A percentile compares a stretch with the other conserved stretches of the same genome.
phyloP scores from a whole-genome alignment of 768 basidiomycete species.

The Hysterangium stoloniferum region DNA sequence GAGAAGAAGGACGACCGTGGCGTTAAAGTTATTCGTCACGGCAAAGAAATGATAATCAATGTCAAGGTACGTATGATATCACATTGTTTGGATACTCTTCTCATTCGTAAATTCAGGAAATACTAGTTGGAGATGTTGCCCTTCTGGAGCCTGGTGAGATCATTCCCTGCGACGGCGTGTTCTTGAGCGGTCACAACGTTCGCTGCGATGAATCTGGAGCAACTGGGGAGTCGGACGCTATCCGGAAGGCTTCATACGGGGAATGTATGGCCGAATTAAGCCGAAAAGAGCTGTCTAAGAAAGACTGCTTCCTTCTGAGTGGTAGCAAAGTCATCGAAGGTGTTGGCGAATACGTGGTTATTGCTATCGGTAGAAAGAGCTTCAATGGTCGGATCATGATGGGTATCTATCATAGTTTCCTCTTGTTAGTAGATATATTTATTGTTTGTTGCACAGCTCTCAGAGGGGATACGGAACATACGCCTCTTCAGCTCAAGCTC shows the following conservation, averaged over 20 bases:
- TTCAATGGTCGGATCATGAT: conserved; percentile 99
- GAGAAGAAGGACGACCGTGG: conserved; percentile 92
- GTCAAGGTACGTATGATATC: conserved; percentile 52
- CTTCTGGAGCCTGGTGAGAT: conserved; percentile 93
- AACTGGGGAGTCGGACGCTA: conserved; percentile 94
- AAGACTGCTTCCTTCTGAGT: conserved; percentile 86
- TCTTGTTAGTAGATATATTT: background rate
- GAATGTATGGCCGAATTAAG: conserved; percentile 46
- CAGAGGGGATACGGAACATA: conserved; percentile 78
- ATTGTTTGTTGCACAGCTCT: conserved; percentile 48
- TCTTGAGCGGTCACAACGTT: conserved; percentile 86
- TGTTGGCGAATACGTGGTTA: conserved; percentile 86
- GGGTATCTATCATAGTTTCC: conserved; percentile 44
- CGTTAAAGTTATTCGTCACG: conserved; percentile 75
- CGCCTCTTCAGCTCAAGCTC: conserved; percentile 89
- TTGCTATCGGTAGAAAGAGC: conserved; percentile 85
- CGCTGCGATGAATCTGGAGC: conserved; percentile 95
- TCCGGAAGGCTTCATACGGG: conserved; percentile 76
- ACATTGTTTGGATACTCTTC: conserved; percentile 16
- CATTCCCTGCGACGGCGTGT: conserved; percentile 92
- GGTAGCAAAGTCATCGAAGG: conserved; percentile 94
- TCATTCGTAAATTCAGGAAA: conserved; percentile 45
- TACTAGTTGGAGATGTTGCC: conserved; percentile 91
- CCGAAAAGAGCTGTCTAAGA: conserved; percentile 39
- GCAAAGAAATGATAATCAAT: conserved; percentile 63